These are phyloP conservation scores for Neofusicoccum sp. DNA, from an alignment of 2,329 filamentous ascomycete genomes.

Conservation along the genomic window DNA sequence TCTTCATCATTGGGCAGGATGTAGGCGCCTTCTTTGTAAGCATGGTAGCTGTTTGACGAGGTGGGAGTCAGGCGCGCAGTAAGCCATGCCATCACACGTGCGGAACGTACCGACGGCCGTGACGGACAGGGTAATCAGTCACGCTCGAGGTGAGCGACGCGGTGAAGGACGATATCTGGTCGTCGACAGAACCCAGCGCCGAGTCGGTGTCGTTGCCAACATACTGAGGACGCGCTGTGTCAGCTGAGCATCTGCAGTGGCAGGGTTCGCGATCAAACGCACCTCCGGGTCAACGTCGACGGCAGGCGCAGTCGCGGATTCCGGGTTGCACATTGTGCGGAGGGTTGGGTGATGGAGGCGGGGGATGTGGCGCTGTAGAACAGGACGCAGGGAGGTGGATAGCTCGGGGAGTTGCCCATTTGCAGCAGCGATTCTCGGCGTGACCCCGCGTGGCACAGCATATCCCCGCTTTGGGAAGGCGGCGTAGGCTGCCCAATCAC, in stretches of 20 bases:
- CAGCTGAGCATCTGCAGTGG: neutral
- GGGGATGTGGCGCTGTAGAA: too few relatives aligned
- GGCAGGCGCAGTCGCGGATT: neutral
- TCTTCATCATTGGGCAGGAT: slow-evolving; percentile 6
- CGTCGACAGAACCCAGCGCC: neutral
- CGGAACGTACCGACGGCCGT: slow-evolving; percentile 17
- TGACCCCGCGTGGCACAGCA: too few relatives aligned
- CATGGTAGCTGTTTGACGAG: slow-evolving; percentile 5
- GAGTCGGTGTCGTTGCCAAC: neutral
- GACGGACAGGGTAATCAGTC: slow-evolving; percentile 28
- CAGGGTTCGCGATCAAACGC: neutral
- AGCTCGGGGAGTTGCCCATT: too few relatives aligned
- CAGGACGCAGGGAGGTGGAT: too few relatives aligned
- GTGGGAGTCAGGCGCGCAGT: too few relatives aligned
- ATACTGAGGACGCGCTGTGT: neutral
- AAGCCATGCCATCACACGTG: neutral
- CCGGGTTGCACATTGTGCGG: too few relatives aligned
- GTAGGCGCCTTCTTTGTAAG: slow-evolving; percentile 16
- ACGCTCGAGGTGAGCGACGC: slow-evolving; percentile 40
- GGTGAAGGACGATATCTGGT: slow-evolving; percentile 22
- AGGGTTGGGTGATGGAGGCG: too few relatives aligned
- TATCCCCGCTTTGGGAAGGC: too few relatives aligned
- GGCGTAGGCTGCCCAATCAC: too few relatives aligned
- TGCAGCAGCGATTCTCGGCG: too few relatives aligned
- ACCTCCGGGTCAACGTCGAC: neutral